Conservation (phyloP, 2,329 filamentous ascomycete genomes). For the Botrytis galanthina region DNA sequence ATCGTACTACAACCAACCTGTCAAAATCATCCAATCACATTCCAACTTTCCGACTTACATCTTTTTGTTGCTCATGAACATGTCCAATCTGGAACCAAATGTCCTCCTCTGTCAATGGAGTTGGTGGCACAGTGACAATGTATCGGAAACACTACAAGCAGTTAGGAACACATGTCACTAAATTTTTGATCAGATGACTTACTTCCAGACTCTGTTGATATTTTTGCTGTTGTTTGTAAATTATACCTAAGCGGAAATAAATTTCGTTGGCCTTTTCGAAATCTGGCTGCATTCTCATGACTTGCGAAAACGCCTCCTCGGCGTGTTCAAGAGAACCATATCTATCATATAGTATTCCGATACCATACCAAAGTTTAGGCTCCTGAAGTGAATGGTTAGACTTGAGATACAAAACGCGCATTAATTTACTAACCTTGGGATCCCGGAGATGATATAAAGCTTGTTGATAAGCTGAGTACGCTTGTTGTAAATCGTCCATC, state of each 20-base stretch:
- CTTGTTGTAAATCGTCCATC: conserved; percentile 97
- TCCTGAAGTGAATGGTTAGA: conserved; percentile 55
- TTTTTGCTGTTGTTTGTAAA: conserved; percentile 98
- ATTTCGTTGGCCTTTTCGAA: conserved; percentile 99
- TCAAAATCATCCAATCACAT: conserved; percentile 33
- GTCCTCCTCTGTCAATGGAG: conserved; percentile 91
- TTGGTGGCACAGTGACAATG: conserved; percentile 88
- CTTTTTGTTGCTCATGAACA: conserved; percentile 98
- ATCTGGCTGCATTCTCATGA: conserved; percentile 96
- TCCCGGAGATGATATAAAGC: conserved; percentile 89
- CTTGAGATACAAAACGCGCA: background rate
- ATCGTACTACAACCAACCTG: conserved; percentile 65
- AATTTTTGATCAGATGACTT: conserved; percentile 38
- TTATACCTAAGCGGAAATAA: conserved; percentile 98
- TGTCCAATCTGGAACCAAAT: conserved; percentile 99
- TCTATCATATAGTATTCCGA: conserved; percentile 93
- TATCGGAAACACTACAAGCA: conserved; percentile 85
- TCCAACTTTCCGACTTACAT: conserved; percentile 60
- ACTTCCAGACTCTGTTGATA: conserved; percentile 90
- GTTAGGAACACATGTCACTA: conserved; percentile 26
- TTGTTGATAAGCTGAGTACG: conserved; percentile 94
- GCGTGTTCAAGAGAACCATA: conserved; percentile 97
- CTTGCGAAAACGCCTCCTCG: conserved; percentile 95
- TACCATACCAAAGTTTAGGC: conserved; percentile 97
- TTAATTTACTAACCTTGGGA: conserved; percentile 65